Percentiles rank a stretch among this genome's conserved stretches.
Evolutionary conservation across 2,329 filamentous ascomycete species (phyloP).

Genomic region (Aschersonia sp.): DNA sequence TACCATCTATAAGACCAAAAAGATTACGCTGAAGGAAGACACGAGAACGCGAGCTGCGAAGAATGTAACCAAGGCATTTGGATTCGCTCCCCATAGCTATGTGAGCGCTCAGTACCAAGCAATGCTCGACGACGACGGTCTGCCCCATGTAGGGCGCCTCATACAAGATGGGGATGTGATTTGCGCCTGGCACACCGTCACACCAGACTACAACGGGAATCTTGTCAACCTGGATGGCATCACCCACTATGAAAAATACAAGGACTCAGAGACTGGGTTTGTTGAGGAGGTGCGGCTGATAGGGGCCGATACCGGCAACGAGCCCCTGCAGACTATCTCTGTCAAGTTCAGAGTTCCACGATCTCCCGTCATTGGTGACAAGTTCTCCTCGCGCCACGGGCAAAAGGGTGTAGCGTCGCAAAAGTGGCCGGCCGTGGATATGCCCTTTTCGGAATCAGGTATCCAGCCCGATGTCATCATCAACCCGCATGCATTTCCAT

Average conservation of each 20-base stretch:
- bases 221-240: slow-evolving; percentile 75
- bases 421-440: slow-evolving; percentile 85
- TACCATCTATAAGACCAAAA: slow-evolving; percentile 96
- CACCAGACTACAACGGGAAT: slow-evolving; percentile 61
- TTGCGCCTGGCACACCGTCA: slow-evolving; percentile 80
- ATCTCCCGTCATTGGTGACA: slow-evolving; percentile 88
- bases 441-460: slow-evolving; percentile 93
- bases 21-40: slow-evolving; percentile 73
- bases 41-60: slow-evolving; percentile 50
- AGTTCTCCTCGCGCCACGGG: slow-evolving; percentile 96
- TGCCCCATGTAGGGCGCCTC: slow-evolving; percentile 66
- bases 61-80: slow-evolving; percentile 70
- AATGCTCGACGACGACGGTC: slow-evolving; percentile 73
- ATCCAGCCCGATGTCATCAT: slow-evolving; percentile 98
- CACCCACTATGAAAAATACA: slow-evolving; percentile 87
- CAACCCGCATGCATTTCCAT: slow-evolving; percentile 98
- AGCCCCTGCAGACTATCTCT: slow-evolving; percentile 76
- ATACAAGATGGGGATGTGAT: slow-evolving; percentile 72
- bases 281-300: slow-evolving; percentile 88
- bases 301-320: slow-evolving; percentile 67
- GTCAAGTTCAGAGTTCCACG: slow-evolving; percentile 88
- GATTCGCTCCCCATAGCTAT: slow-evolving; percentile 67
- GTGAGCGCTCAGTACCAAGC: slow-evolving; percentile 56
- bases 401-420: slow-evolving; percentile 96
- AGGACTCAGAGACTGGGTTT: slow-evolving; percentile 75